Evolutionary conservation across 257 asterid species (phyloP), one percentile per base, ranked within the genome.

Genomic region (Verbascum thapsus): DNA sequence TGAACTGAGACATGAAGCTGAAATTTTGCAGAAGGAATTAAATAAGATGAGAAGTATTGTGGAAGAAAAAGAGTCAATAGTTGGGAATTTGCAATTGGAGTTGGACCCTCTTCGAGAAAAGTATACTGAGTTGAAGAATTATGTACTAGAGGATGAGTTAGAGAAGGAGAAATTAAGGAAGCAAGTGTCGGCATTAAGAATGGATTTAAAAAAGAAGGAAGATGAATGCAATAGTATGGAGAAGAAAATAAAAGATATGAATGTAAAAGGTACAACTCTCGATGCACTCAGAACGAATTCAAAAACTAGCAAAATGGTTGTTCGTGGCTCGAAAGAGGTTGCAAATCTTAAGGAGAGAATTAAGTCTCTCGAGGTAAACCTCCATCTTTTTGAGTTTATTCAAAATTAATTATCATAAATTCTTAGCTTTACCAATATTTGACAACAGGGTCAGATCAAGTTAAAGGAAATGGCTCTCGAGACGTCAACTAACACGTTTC

Each of bases 351-450:
- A 84, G 85, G 95, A 85, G 75, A 94, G 76, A 74, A 80, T 94
- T 67, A 78, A 76, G 76, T 56, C 79, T 78, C 95, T 94, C 5
- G 95, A 94, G 96, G 99, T 94, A 76, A 77, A 69, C 52, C 34
- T 71, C 43, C 67, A 60, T 26, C 56, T 53, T 18, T 16, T 22
- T 19, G 4, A 17, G 50, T 48, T 58, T 38, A 43, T 61, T 53
- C 60, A 11, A 58, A 41, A 58, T 15, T 51, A 34, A n/a, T 68
- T 49, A 26, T 37, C 9, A 26, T 26, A 1, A 26, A 26, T 26
- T 26, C 5, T 26, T 26, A 26, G 32, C 32, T 26, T 1, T 26
- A 2, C 32, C 32, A 32, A 7, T 48, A 69, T 38, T 6, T n/a
- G 62, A 61, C 54, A 37, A 71, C 78, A 90, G 96, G 84, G 72